Evolutionary conservation across 2,329 filamentous ascomycete species (phyloP), one percentile per base, ranked within the genome.

Genomic region (Talaromyces piceae): DNA sequence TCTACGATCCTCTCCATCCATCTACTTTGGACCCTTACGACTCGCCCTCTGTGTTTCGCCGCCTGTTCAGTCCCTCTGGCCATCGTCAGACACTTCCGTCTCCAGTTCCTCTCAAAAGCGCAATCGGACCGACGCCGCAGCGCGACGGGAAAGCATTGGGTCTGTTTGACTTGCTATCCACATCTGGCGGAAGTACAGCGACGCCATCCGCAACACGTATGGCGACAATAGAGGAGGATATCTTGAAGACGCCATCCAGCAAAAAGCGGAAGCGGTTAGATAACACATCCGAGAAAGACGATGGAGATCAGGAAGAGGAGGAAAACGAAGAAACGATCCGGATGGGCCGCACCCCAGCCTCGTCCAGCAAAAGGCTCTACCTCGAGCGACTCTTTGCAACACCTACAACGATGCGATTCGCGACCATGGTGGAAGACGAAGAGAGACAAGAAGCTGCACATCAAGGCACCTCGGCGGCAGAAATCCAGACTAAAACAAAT

Each of bases 111-210:
- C 56, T 73, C 2, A 68, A 70, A 41, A 56, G 65, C 7, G 67
- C 64, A 22, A 72, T 76, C 46, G 74, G 73, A 3, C 74, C 74
- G 11, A 76, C 74, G 2, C 74, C 74, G 1, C 72, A 76, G 52
- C 69, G 73, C 31, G 72, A 76, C 59, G 74, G 74, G 8, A 74
- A 69, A 41, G 66, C 73, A 0, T 57, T 77, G 2, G 74, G 74
- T 0, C 62, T 77, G 2, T 76, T 77, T 47, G 74, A 76, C 51
- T 61, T 75, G 41, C 63, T 77, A 4, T 72, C 72, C 4, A 65
- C 67, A 18, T 70, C 71, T 0, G 68, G 67, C 1, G 62, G 63
- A 2, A 70, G 63, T 49, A 64, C 60, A 3, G 63, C 63, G 4
- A 68, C 66, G 0, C 68, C 68, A 0, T 63, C 64, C 7, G 60